Evolutionary conservation across 2,329 filamentous ascomycete species (phyloP).

Genomic region (Plectosphaerella cucumerina): DNA sequence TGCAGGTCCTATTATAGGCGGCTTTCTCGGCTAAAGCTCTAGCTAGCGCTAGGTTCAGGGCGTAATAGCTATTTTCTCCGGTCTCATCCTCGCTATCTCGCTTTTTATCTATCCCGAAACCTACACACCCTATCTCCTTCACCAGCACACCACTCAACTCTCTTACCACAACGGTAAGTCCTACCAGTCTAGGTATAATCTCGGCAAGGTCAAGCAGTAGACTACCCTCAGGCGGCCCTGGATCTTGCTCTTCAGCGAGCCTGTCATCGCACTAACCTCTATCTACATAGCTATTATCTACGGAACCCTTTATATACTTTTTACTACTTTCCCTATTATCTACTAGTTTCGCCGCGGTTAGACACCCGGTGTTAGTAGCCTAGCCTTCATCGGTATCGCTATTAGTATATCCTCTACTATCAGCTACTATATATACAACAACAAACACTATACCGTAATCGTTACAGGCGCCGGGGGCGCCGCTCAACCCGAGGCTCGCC

Average conservation of each 20-base stretch:
- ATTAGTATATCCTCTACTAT: conserved; percentile 61
- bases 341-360: conserved; percentile 58
- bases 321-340: conserved; percentile 61
- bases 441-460: conserved; percentile 35
- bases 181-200: no score
- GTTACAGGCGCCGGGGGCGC: conserved; percentile 38
- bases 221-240: conserved; percentile 50
- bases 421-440: conserved; percentile 38
- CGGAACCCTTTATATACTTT: conserved; percentile 55
- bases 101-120: no score
- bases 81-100: no score
- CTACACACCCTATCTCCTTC: no score
- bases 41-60: no score
- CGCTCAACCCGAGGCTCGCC: conserved; percentile 52
- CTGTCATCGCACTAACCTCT: conserved; percentile 62
- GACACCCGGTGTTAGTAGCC: conserved; percentile 54
- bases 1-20: no score
- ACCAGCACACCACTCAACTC: conserved; percentile 17
- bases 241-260: conserved; percentile 65
- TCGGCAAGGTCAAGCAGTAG: no score
- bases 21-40: no score
- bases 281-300: conserved; percentile 64
- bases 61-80: no score
- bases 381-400: conserved; percentile 65
- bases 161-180: conserved; percentile 14